Conservation (phyloP, 768 basidiomycete species). For the Sporobolomyces roseus region DNA sequence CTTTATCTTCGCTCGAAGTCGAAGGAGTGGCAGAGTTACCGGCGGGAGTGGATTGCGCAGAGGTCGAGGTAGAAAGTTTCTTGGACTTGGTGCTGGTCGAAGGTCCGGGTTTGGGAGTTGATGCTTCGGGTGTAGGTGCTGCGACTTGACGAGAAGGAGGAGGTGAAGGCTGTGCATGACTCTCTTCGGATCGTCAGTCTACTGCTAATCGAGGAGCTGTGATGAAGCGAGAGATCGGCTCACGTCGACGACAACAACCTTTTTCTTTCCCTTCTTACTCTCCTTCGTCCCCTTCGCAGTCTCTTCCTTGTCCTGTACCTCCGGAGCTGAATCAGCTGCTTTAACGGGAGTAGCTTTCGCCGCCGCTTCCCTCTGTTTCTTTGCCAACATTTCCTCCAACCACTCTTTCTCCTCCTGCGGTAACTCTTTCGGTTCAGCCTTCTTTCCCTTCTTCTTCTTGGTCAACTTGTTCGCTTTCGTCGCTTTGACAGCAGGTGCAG, state of each 20-base stretch:
- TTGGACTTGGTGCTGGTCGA: background rate
- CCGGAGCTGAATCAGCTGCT: background rate
- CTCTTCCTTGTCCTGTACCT: background rate
- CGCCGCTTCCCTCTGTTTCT: too few relatives aligned
- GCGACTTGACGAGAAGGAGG: background rate
- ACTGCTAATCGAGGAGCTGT: background rate
- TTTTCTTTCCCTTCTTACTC: slow-evolving; percentile 7
- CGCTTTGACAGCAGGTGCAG: background rate
- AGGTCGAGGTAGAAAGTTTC: background rate
- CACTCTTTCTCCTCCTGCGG: background rate
- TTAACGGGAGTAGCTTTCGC: background rate
- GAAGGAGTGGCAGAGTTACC: background rate
- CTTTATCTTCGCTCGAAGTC: background rate
- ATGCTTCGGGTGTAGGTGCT: background rate
- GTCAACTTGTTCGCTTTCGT: background rate
- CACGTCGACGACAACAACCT: background rate
- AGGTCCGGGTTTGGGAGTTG: background rate
- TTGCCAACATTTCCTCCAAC: background rate
- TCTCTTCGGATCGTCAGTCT: background rate
- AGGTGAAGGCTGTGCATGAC: too few relatives aligned
- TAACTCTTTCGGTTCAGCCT: background rate
- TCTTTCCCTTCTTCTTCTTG: background rate
- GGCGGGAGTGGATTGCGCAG: background rate
- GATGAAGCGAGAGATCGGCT: background rate
- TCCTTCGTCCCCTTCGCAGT: too few relatives aligned